Evolutionary conservation across 768 basidiomycete species (phyloP).

Genomic region (Harrya chromipes): DNA sequence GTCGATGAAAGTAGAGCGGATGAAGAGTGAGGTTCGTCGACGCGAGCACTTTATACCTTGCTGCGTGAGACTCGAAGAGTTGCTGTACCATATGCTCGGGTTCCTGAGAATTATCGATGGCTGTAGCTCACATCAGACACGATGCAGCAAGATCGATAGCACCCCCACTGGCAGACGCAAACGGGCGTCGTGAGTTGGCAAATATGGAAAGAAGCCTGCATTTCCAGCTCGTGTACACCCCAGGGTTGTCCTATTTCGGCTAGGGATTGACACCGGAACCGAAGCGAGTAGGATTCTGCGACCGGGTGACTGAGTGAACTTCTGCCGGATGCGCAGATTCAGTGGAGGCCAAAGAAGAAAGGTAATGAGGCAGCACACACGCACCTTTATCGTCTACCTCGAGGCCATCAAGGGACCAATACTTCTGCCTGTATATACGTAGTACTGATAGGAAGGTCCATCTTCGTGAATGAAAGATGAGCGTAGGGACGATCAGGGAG

Average conservation of each 20-base stretch:
- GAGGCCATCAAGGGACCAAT: slow-evolving; percentile 12
- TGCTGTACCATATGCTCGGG: not conserved
- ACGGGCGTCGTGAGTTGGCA: slow-evolving; percentile 1
- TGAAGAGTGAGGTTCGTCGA: not conserved
- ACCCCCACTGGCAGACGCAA: not conserved
- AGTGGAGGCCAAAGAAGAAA: not conserved
- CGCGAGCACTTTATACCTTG: slow-evolving; percentile 15
- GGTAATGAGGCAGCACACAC: not conserved
- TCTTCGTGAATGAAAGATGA: no score
- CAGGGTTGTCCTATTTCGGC: not conserved
- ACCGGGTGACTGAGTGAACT: not conserved
- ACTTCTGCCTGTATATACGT: not conserved
- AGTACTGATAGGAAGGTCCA: no score
- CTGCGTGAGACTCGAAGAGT: not conserved
- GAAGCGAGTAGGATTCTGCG: not conserved
- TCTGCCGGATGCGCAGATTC: not conserved
- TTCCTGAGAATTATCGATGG: slow-evolving; percentile 5
- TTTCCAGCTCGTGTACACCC: slow-evolving; percentile 1
- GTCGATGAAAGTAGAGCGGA: not conserved
- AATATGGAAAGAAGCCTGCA: slow-evolving; percentile 8
- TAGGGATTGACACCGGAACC: not conserved
- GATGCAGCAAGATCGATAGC: slow-evolving; percentile 15
- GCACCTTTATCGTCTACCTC: slow-evolving; percentile 1
- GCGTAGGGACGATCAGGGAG: no score
- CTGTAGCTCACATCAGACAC: slow-evolving; percentile 6